Conservation (phyloP, 2,329 filamentous ascomycete genomes). For the Neurospora crassa region DNA sequence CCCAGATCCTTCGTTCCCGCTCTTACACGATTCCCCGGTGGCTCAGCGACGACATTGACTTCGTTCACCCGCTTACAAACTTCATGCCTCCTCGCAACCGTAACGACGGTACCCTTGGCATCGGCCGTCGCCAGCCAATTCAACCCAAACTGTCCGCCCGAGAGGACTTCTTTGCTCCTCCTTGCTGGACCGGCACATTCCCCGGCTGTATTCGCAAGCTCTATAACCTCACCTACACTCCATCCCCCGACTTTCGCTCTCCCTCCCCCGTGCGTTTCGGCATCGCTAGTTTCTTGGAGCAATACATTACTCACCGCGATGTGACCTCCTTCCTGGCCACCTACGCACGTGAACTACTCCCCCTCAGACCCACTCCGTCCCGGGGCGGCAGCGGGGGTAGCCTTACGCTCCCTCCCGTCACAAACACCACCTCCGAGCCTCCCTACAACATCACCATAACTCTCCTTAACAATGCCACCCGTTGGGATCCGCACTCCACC, state of each 20-base stretch:
- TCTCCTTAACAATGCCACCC: slow-evolving; percentile 33
- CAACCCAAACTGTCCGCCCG: slow-evolving; percentile 12
- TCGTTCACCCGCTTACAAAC: slow-evolving; percentile 39
- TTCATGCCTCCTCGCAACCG: slow-evolving; percentile 34
- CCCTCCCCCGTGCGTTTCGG: slow-evolving; percentile 31
- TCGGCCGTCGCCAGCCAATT: background rate
- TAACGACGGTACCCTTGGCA: background rate
- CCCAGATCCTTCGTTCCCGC: slow-evolving; percentile 32
- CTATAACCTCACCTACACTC: slow-evolving; percentile 35
- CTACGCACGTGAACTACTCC: slow-evolving; percentile 26
- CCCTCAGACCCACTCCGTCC: background rate
- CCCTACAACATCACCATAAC: slow-evolving; percentile 26
- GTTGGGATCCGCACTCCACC: slow-evolving; percentile 21
- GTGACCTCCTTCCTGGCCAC: slow-evolving; percentile 28
- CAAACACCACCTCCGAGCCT: background rate
- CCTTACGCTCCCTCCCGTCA: background rate
- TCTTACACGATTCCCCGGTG: slow-evolving; percentile 34
- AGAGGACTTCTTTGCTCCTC: slow-evolving; percentile 7
- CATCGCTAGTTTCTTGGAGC: slow-evolving; percentile 40
- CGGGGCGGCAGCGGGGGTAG: background rate
- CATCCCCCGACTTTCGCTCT: slow-evolving; percentile 10
- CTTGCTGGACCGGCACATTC: slow-evolving; percentile 25
- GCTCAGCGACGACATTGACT: slow-evolving; percentile 30
- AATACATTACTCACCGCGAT: slow-evolving; percentile 36
- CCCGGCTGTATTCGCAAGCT: slow-evolving; percentile 33